phyloP scores from a whole-genome alignment of 768 basidiomycete genomes.

The Leccinum uliginosum region DNA sequence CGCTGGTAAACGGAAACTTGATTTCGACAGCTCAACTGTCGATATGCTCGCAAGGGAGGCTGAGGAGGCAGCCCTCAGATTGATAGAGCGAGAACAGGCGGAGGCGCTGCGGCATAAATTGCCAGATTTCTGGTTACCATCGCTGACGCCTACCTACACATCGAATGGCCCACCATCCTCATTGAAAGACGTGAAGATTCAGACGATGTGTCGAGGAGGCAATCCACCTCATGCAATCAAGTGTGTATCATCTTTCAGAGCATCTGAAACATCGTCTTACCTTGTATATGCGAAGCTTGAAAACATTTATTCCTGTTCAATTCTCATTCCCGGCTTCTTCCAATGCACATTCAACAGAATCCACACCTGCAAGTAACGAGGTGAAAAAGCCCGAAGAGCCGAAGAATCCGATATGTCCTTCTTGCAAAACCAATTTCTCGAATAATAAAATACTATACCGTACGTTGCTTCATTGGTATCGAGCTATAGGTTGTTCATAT shows the following conservation, averaged over 20 bases:
- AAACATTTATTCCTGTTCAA: slow-evolving; percentile 76
- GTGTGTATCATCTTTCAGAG: slow-evolving; percentile 45
- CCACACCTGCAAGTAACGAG: slow-evolving; percentile 34
- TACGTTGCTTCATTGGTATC: slow-evolving; percentile 34
- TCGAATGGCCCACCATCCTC: slow-evolving; percentile 59
- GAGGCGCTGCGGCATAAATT: slow-evolving; percentile 84
- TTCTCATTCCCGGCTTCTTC: slow-evolving; percentile 54
- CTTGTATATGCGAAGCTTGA: slow-evolving; percentile 49
- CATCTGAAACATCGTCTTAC: background rate
- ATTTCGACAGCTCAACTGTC: slow-evolving; percentile 69
- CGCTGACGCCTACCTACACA: slow-evolving; percentile 78
- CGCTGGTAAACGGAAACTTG: slow-evolving; percentile 80
- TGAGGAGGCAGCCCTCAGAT: slow-evolving; percentile 79
- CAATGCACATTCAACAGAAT: slow-evolving; percentile 35
- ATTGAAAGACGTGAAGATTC: slow-evolving; percentile 76
- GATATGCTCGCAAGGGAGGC: slow-evolving; percentile 73
- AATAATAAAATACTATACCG: slow-evolving; percentile 71
- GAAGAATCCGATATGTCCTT: slow-evolving; percentile 72
- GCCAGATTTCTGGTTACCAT: slow-evolving; percentile 97
- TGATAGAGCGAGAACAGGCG: slow-evolving; percentile 82
- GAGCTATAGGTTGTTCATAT: background rate
- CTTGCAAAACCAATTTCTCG: slow-evolving; percentile 80
- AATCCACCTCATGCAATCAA: slow-evolving; percentile 71
- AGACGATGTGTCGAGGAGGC: slow-evolving; percentile 85
- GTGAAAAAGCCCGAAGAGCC: slow-evolving; percentile 48